Base-by-base conservation (phyloP, 495 filamentous ascomycete species). In the Alectoria sarmentosa region DNA sequence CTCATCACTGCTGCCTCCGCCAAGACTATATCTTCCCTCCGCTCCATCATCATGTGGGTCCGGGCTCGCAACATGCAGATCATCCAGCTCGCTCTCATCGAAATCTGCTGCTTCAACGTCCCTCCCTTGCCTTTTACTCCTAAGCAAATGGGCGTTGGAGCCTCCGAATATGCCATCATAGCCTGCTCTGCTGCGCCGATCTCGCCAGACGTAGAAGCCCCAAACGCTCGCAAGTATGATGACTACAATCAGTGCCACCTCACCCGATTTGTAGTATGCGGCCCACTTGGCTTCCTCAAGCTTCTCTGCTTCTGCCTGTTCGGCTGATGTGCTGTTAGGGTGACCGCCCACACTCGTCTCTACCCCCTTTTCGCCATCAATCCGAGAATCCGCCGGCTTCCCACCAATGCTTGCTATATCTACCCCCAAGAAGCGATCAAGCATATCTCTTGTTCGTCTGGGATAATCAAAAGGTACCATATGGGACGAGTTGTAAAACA, bases 401-500 rank as follows among this genome's bases (percentile, higher is more conserved):
- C 93, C 93, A 64, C 94, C 94, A 63, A 98, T 96, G 73, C 84
- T 88, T 67, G 83, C 88, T 66, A 98, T 96, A 72, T 98, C 91
- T 30, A 98, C 92, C 39, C 85, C 85, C 80, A 96, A 91, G 75
- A 98, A 97, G 23, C 94, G 88, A 74, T 98, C 94, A 14, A 97
- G 85, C 95, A 98, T 98, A 73, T 98, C 94, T 56, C 94, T 85
- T 13, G 86, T 89, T 58, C 92, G 86, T 32, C 91, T 85, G 17
- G 95, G 86, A 68, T 87, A 89, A 73, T 98, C 93, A 73, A 91
- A 98, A 9, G 94, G 94, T 4, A 97, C 94, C 94, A 98, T 98
- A 73, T 98, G 94, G 60, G 87, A 91, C 38, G 90, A 84, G 76
- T 98, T 96, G 80, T 96, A 93, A 76, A 98, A 96, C 37, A 94